These are phyloP conservation scores for Cryptosporidium canis DNA, from an alignment of 169 alveolate species.

Conservation along the genomic window DNA sequence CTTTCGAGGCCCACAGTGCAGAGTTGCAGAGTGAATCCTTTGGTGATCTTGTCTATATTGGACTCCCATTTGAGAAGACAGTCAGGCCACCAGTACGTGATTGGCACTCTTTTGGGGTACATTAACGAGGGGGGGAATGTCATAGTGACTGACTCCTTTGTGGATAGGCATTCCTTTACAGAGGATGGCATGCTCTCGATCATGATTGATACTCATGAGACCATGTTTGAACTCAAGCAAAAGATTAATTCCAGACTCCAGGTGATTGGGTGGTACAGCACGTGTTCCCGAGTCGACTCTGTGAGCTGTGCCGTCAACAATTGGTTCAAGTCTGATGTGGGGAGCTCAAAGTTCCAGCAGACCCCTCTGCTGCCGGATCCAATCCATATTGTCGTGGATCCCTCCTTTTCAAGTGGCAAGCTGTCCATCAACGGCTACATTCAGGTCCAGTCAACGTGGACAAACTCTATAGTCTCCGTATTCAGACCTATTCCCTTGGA, in stretches of 20 bases:
- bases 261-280: constrained; percentile 90
- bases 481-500: constrained; percentile 62
- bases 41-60: constrained; percentile 88
- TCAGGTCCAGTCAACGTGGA: constrained; percentile 45
- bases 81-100: constrained; percentile 88
- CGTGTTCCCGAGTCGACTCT: constrained; percentile 89
- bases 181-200: constrained; percentile 91
- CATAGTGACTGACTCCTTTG: constrained; percentile 92
- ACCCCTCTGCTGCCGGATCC: constrained; percentile 90
- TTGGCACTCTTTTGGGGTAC: constrained; percentile 89
- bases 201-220: constrained; percentile 90
- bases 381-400: constrained; percentile 89
- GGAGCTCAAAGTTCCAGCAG: constrained; percentile 86
- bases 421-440: constrained; percentile 82
- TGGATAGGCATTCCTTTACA: constrained; percentile 89
- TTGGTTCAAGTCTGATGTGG: constrained; percentile 87
- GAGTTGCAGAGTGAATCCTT: constrained; percentile 88
- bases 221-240: constrained; percentile 89
- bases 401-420: constrained; percentile 87
- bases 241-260: constrained; percentile 87
- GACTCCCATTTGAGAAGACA: constrained; percentile 90
- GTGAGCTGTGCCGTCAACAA: constrained; percentile 92
- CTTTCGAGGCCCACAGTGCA: constrained; percentile 74
- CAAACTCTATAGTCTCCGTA: constrained; percentile 29
- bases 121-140: constrained; percentile 87